Percentiles rank a stretch among this genome's conserved stretches.
Conservation (phyloP, 1,284 basidiomycete genomes). For the Irpex sp. region DNA sequence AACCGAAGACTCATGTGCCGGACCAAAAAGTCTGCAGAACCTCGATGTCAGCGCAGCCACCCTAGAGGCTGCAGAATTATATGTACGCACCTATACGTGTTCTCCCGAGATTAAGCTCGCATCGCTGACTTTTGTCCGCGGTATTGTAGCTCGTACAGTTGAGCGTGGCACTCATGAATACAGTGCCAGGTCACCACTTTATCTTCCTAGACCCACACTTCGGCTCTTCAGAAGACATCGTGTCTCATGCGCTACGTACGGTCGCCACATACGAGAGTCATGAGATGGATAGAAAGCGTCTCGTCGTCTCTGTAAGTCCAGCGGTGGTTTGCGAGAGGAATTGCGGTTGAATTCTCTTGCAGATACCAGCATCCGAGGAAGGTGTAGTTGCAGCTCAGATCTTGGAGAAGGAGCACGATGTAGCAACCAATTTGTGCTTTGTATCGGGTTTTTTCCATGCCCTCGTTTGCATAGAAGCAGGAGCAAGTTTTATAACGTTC, state of each 20-base stretch:
- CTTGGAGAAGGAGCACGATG: constrained; percentile 34
- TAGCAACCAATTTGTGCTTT: constrained; percentile 46
- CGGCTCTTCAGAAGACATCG: constrained; percentile 33
- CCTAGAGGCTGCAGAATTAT: constrained; percentile 14
- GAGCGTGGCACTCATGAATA: constrained; percentile 38
- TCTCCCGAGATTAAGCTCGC: constrained; percentile 1
- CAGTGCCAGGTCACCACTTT: constrained; percentile 42
- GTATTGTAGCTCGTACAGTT: constrained; percentile 46
- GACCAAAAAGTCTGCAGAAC: not conserved
- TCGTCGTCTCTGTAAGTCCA: constrained; percentile 49
- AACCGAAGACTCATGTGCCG: not conserved
- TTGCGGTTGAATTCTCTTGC: not conserved
- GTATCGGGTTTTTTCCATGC: constrained; percentile 53
- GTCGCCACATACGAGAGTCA: constrained; percentile 38
- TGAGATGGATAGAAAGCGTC: constrained; percentile 27
- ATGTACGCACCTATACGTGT: constrained; percentile 14
- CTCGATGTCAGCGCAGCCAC: not conserved
- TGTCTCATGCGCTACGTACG: constrained; percentile 37
- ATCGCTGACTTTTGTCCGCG: constrained; percentile 1
- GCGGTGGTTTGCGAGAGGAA: not conserved
- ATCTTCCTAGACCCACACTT: constrained; percentile 49
- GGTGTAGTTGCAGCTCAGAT: constrained; percentile 46
- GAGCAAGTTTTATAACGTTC: constrained; percentile 45
- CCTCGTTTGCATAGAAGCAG: constrained; percentile 48
- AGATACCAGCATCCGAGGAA: constrained; percentile 57